Base-by-base conservation (phyloP, 441 rosid genomes). In the Corymbia calophylla region DNA sequence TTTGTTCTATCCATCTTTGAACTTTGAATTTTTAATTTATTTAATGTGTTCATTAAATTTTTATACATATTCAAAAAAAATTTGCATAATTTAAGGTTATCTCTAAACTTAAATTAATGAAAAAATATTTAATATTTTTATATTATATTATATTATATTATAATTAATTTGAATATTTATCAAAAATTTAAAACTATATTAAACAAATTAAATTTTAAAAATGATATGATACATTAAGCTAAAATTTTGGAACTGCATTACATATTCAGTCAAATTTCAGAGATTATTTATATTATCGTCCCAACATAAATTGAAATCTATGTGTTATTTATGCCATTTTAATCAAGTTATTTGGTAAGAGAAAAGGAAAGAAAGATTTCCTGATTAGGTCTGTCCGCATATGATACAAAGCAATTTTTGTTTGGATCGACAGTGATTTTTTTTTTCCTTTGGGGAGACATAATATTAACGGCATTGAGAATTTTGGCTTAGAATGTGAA, bases 91-190 rank as follows among this genome's bases (percentile, higher is more conserved):
- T 35, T 35, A 35, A 35, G 39, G 39, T 35, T 58, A 6, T 58
- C n/a, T 5, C 14, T 10, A 0, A 58, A 58, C n/a, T 9, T 58
- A 25, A 25, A 58, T 58, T 58, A 25, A 58, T 10, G 3, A 8
- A 62, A 62, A 4, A 2, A 62, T 16, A 62, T 62, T 31, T 1
- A 4, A 29, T 62, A n/a, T 66, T 66, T 66, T 16, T 9, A 15
- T 66, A 31, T 64, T 0, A 0, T 31, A 7, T 16, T 9, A 15
- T 66, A 31, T 64, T 0, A 0, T 31, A 7, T 7, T n/a, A 8
- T 1, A 39, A 66, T 5, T 66, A 16, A 21, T 31, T 66, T 66
- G 10, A n/a, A 66, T 19, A n/a, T 16, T n/a, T 15, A 64, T 1
- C 32, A 64, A 2, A n/a, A 64, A 6, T 7, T 64, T 4, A n/a